phyloP scores from a whole-genome alignment of 768 basidiomycete species.

The Agaricus sinodeliciosus region DNA sequence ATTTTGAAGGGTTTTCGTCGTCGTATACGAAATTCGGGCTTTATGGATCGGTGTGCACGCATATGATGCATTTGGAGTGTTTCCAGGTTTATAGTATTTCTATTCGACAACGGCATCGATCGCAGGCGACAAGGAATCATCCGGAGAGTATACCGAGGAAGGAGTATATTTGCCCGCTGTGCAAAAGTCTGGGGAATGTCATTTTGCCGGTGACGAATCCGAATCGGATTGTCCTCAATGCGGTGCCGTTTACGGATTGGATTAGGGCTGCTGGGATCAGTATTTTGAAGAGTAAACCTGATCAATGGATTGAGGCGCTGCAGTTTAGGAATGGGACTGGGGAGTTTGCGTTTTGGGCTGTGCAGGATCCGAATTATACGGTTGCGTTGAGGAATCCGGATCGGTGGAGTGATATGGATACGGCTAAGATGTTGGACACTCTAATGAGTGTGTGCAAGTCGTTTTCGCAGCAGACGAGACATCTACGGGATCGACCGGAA shows the following conservation, averaged over 20 bases:
- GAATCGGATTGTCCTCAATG: slow-evolving; percentile 41
- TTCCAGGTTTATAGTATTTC: slow-evolving; percentile 87
- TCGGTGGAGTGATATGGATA: slow-evolving; percentile 46
- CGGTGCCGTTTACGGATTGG: slow-evolving; percentile 77
- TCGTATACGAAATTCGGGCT: slow-evolving; percentile 79
- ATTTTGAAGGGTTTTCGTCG: slow-evolving; percentile 70
- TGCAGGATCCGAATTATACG: slow-evolving; percentile 69
- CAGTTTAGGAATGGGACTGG: slow-evolving; percentile 79
- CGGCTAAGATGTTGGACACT: slow-evolving; percentile 81
- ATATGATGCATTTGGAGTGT: slow-evolving; percentile 96
- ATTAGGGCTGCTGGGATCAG: slow-evolving; percentile 85
- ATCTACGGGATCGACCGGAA: slow-evolving; percentile 71
- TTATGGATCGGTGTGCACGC: slow-evolving; percentile 84
- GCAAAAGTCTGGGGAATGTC: slow-evolving; percentile 93
- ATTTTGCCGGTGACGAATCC: slow-evolving; percentile 75
- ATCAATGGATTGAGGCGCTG: slow-evolving; percentile 61
- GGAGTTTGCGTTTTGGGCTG: slow-evolving; percentile 86
- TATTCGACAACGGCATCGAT: slow-evolving; percentile 79
- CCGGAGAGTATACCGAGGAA: slow-evolving; percentile 91
- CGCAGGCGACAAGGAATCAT: slow-evolving; percentile 87
- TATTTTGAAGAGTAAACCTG: slow-evolving; percentile 79
- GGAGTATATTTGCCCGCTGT: slow-evolving; percentile 95
- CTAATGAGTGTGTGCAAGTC: slow-evolving; percentile 73
- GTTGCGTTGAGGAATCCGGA: slow-evolving; percentile 46
- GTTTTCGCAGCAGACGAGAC: slow-evolving; percentile 78